Evolutionary conservation across 495 filamentous ascomycete genomes (phyloP).

Genomic region (Cercophora sp.): DNA sequence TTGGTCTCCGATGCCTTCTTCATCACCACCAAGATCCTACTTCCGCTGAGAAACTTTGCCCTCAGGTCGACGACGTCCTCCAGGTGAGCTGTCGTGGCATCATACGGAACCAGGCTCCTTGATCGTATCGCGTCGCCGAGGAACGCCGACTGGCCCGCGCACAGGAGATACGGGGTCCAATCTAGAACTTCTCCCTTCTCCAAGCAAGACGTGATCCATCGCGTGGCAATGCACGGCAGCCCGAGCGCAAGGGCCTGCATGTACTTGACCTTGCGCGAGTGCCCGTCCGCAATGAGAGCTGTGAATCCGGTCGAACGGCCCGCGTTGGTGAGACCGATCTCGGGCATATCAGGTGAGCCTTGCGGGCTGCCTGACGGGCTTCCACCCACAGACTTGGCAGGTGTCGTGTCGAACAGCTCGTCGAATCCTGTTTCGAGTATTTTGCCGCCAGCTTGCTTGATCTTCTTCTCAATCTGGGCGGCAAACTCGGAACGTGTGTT

Average conservation of each 20-base stretch:
- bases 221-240: conserved; percentile 73
- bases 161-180: conserved; percentile 79
- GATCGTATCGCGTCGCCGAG: conserved; percentile 77
- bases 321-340: conserved; percentile 33
- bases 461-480: conserved; percentile 38
- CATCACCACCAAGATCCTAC: conserved; percentile 71
- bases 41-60: conserved; percentile 58
- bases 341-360: conserved; percentile 25
- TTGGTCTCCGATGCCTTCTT: conserved; percentile 60
- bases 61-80: conserved; percentile 52
- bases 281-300: conserved; percentile 77
- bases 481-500: conserved; percentile 43
- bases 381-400: conserved; percentile 18
- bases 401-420: conserved; percentile 65
- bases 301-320: conserved; percentile 66
- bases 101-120: conserved; percentile 57
- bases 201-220: conserved; percentile 77
- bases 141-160: conserved; percentile 75
- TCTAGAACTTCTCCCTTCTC: conserved; percentile 55
- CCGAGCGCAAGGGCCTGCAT: conserved; percentile 92
- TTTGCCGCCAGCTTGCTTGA: conserved; percentile 60
- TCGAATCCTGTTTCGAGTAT: conserved; percentile 77
- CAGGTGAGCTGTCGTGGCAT: conserved; percentile 55
- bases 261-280: conserved; percentile 88
- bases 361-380: conserved; percentile 15